Evolutionary conservation across 1,284 basidiomycete genomes (phyloP).

Genomic region (Heliocybe sulcata): DNA sequence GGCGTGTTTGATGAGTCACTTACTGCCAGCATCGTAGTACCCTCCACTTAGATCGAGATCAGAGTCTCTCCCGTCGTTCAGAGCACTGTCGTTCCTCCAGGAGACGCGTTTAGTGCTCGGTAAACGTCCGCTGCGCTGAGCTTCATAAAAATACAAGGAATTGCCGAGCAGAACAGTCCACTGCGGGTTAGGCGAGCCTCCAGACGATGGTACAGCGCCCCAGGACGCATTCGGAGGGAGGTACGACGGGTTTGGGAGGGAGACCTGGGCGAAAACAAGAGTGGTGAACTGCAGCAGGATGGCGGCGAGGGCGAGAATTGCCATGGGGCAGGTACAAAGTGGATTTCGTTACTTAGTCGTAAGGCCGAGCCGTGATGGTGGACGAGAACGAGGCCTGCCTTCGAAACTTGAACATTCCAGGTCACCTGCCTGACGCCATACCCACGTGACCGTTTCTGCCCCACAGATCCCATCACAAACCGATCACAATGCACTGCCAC

Average conservation of each 20-base stretch:
- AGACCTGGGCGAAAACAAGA: conserved; percentile 38
- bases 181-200: conserved; percentile 57
- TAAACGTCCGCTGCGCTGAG: conserved; percentile 77
- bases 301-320: conserved; percentile 6
- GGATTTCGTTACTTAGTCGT: background rate
- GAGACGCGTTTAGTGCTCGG: conserved; percentile 65
- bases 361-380: background rate
- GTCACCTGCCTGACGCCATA: background rate
- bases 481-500: background rate
- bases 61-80: conserved; percentile 73
- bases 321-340: conserved; percentile 16
- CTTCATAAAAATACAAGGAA: conserved; percentile 86
- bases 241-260: conserved; percentile 56
- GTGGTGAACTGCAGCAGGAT: conserved; percentile 5
- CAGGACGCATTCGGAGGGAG: conserved; percentile 55
- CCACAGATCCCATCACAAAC: background rate
- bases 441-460: background rate
- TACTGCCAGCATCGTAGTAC: conserved; percentile 88
- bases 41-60: conserved; percentile 78
- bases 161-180: conserved; percentile 80
- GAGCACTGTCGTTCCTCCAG: conserved; percentile 81
- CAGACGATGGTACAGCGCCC: conserved; percentile 44
- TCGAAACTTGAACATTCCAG: background rate
- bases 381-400: background rate
- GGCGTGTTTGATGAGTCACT: conserved; percentile 9